Base-by-base conservation (phyloP, 2,329 filamentous ascomycete species). In the Penicillium rolfsii region DNA sequence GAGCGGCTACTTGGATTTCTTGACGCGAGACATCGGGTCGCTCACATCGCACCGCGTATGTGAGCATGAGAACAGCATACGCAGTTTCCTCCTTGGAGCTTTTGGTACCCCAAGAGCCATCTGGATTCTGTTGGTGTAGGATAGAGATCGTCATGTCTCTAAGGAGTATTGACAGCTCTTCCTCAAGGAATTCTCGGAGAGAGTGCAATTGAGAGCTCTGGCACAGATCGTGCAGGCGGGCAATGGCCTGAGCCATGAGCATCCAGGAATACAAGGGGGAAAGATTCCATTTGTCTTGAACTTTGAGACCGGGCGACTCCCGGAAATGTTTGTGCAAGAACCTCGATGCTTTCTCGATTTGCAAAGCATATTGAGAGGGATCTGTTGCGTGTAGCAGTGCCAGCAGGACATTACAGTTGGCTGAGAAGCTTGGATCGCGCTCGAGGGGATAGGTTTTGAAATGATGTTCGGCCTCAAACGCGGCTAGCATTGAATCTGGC, bases 341-440 rank as follows among this genome's bases (percentile, higher is more conserved):
- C 19, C 30, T 52, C 11, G 49, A 11, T 7, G 49, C 49, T n/a
- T 52, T 52, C 19, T 52, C 33, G 8, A 52, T 52, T 28, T 52
- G 49, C 12, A 5, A 36, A 8, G 49, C 22, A n/a, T 35, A 52
- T 1, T n/a, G 30, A 38, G 49, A 52, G 8, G 50, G 49, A 38
- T 73, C 61, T 9, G 62, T 58, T 6, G 63, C 60, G 16, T 67
- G 63, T 33, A 77, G 64, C 11, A 77, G 63, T 12, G 74, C 72
- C 36, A 73, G 36, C 3, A 77, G 57, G 12, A 71, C 72, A 58
- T 77, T 76, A 59, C 71, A 75, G 62, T 77, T 77, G 1, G 73
- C 73, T 3, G 67, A 74, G n/a, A 74, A 68, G 46, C 73, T 76
- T 2, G 71, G 64, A 57, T 74, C 66, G 26, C 72, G 57, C 61